Conservation (phyloP, 257 asterid species). For the Osmanthus fragrans region DNA sequence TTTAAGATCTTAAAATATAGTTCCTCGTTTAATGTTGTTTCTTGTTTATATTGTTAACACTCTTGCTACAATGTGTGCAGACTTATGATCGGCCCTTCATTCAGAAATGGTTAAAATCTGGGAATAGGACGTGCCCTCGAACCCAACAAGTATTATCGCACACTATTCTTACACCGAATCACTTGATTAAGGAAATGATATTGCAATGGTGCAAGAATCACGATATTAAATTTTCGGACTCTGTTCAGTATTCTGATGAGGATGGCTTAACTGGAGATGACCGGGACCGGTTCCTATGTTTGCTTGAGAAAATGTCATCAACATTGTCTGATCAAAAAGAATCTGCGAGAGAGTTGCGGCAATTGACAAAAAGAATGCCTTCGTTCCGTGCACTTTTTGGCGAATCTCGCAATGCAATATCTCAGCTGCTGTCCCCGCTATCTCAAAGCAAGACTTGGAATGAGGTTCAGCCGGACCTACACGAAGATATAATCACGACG, state of each 20-base stretch:
- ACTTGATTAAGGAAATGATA: conserved; percentile 65
- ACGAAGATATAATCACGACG: conserved; percentile 83
- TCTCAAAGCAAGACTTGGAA: conserved; percentile 26
- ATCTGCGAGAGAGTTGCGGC: conserved; percentile 75
- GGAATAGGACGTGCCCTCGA: conserved; percentile 79
- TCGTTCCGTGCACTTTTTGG: conserved; percentile 80
- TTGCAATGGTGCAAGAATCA: conserved; percentile 65
- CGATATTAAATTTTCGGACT: conserved; percentile 59
- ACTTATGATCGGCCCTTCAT: conserved; percentile 77
- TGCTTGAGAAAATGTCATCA: conserved; percentile 60
- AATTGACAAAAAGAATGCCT: conserved; percentile 66
- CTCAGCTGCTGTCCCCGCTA: conserved; percentile 67
- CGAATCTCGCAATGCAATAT: conserved; percentile 55
- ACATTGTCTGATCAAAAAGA: conserved; percentile 58
- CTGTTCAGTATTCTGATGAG: conserved; percentile 40
- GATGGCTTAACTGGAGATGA: conserved; percentile 64
- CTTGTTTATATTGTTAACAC: conserved; percentile 13
- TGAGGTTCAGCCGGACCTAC: conserved; percentile 51
- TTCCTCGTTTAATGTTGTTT: conserved; percentile 1
- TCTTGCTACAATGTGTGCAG: conserved; percentile 43
- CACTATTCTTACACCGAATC: conserved; percentile 72
- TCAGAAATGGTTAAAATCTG: conserved; percentile 77
- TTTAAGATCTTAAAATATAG: not conserved
- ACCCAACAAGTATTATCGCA: conserved; percentile 88
- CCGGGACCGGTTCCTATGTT: conserved; percentile 44